Conservation (phyloP, 83 land plant species). For the Picea abies region DNA sequence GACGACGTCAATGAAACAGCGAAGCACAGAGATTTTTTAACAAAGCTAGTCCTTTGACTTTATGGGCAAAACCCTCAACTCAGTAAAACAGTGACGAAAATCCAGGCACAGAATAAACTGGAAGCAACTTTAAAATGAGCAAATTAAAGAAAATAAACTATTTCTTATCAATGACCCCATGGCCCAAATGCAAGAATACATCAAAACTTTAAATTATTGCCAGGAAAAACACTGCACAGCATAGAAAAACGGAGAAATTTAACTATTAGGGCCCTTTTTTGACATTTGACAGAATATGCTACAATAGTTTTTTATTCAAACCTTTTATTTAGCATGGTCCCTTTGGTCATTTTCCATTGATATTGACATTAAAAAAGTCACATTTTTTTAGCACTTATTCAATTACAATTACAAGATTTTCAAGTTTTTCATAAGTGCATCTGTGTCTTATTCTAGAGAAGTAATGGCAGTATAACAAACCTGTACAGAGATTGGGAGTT, state of each 20-base stretch:
- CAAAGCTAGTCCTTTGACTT: neutral
- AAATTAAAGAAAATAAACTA: neutral
- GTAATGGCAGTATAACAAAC: slow-evolving; percentile 29
- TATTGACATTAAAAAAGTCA: no score
- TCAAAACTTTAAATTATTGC: no score
- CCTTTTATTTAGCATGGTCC: no score
- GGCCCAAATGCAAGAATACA: no score
- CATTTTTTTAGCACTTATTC: no score
- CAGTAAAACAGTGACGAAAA: neutral
- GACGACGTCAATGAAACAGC: neutral
- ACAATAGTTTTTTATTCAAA: no score
- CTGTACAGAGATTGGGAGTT: slow-evolving; percentile 87
- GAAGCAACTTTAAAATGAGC: neutral
- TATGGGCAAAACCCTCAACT: neutral
- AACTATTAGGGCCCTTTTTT: no score
- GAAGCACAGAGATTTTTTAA: neutral
- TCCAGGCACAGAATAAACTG: neutral
- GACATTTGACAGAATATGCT: no score
- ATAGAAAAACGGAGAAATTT: no score
- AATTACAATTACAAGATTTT: neutral
- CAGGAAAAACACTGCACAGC: no score
- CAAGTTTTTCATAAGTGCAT: neutral
- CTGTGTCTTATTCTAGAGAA: neutral
- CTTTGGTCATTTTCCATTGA: no score
- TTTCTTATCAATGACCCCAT: no score